A percentile compares a stretch with the other conserved stretches of the same genome.
Conservation (phyloP, 192 early-diverging fungal genomes). For the Phlyctochytrium arcticum region DNA sequence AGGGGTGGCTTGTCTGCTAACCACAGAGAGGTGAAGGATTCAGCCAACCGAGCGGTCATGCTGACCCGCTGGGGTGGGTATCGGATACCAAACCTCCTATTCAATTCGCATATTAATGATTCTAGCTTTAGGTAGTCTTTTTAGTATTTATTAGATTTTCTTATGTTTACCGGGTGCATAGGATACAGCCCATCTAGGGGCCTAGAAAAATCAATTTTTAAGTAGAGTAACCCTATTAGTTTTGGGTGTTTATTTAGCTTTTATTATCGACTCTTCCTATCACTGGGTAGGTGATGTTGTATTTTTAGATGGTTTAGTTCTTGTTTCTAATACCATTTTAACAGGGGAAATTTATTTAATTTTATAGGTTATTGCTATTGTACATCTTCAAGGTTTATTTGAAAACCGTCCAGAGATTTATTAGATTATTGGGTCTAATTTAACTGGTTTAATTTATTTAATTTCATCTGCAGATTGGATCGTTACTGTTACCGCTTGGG, state of each 20-base stretch:
- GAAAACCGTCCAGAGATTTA: slow-evolving; percentile 2
- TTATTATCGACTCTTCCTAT: neutral
- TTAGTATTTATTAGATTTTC: slow-evolving; percentile 19
- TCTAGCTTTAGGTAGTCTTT: slow-evolving; percentile 9
- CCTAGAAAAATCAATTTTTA: neutral
- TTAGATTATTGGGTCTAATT: slow-evolving; percentile 24
- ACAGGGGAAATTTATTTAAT: neutral
- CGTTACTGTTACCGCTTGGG: slow-evolving; percentile 1
- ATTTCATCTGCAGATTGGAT: slow-evolving; percentile 22
- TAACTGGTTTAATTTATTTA: slow-evolving; percentile 31
- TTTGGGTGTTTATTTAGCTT: neutral
- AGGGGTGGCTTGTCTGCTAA: no score
- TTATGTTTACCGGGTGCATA: neutral
- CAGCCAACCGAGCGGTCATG: no score
- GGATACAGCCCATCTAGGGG: slow-evolving; percentile 7
- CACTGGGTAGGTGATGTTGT: neutral
- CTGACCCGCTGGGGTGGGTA: no score
- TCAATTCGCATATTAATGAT: slow-evolving; percentile 33
- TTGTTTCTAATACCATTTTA: neutral
- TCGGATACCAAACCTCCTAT: no score
- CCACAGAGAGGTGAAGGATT: no score
- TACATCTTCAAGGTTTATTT: slow-evolving; percentile 18
- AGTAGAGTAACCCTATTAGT: neutral
- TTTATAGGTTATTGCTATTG: slow-evolving; percentile 21
- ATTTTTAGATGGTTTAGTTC: neutral